Percentiles rank a stretch among this genome's conserved stretches.
Evolutionary conservation across 495 filamentous ascomycete species (phyloP).

Genomic region (Copromyces sp.): DNA sequence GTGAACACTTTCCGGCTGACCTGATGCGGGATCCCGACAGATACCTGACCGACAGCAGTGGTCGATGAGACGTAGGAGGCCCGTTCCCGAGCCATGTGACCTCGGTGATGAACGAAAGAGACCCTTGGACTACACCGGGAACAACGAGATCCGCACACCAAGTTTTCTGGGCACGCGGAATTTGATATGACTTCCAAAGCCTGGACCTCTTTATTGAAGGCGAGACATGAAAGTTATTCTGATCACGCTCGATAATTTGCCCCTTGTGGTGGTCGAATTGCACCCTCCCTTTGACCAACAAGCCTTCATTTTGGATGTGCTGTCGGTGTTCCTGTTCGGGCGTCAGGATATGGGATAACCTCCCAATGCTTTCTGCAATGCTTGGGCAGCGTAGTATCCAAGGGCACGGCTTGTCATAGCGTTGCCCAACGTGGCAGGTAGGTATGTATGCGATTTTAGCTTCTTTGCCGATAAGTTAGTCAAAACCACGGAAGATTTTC

Average conservation of each 20-base stretch:
- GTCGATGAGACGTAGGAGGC: neutral
- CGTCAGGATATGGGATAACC: neutral
- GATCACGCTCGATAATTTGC: neutral
- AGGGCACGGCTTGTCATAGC: neutral
- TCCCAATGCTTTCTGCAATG: neutral
- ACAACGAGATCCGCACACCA: neutral
- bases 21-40: neutral
- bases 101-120: neutral
- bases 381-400: neutral
- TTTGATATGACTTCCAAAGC: neutral
- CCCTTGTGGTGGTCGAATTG: neutral
- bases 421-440: neutral
- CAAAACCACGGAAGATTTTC: neutral
- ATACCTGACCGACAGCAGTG: neutral
- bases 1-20: neutral
- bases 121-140: neutral
- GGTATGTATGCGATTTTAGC: neutral
- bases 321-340: neutral
- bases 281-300: neutral
- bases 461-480: neutral
- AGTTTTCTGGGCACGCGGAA: neutral
- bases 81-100: neutral
- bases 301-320: neutral
- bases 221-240: neutral
- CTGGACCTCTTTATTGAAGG: neutral